Evolutionary conservation across 192 early-diverging fungal species (phyloP), one percentile per base, ranked within the genome.

Genomic region (Coemansia aciculifera): DNA sequence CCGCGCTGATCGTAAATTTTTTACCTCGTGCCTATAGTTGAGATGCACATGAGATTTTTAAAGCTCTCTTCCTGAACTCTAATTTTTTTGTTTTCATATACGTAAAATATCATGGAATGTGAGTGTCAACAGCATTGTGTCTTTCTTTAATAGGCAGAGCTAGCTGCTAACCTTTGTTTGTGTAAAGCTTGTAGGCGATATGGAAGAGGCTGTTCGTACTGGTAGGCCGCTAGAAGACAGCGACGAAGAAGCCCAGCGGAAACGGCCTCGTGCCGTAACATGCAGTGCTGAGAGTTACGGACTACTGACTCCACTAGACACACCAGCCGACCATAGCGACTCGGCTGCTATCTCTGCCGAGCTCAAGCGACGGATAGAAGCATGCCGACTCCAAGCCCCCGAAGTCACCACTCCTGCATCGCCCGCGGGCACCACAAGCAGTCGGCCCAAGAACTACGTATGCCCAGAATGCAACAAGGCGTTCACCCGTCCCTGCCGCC

Each of bases 401-500:
- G 54, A 17, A 7, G 34, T 2, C 44, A n/a, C 10, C 40, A 27
- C 54, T 2, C 54, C 51, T 2, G 23, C 39, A 29, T 49, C 40
- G 29, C 67, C 29, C 5, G 44, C 49, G n/a, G 19, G 57, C 12
- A 69, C 44, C 12, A 44, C 62, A 37, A 42, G n/a, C 40, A 52
- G 62, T 13, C 63, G 64, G 37, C 43, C 72, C 29, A 72, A 68
- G 27, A 59, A 44, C 63, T 75, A 76, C 43, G 44, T 52, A 2
- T 77, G 74, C 62, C 3, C 29, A 0, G 63, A 66, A 9, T 85
- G 83, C 39, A 49, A 59, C 64, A 69, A 73, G 27, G 34, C 67
- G 6, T 85, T 74, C 27, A 63, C 54, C 12, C 57, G 67, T 37
- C 72, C 69, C 0, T 73, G 74, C 42, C 67, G 68, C 11, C 83